Conservation (phyloP, 2,329 filamentous ascomycete species). For the Pestalotiopsis sp. region DNA sequence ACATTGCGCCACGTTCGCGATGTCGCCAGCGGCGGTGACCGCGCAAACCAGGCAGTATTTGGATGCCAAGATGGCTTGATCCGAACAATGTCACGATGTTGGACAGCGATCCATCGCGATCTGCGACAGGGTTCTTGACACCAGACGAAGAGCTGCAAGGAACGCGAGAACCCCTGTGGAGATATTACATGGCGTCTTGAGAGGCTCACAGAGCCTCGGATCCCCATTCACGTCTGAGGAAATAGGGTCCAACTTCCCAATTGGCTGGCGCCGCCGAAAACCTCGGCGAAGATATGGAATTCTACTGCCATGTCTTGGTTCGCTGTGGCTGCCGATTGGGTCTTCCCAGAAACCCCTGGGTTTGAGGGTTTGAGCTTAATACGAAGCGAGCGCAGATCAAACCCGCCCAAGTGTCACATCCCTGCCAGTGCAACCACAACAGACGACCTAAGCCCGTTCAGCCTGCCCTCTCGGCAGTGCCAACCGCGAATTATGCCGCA, state of each 20-base stretch:
- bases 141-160: neutral
- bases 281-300: neutral
- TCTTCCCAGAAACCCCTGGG: neutral
- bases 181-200: neutral
- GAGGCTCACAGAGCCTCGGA: neutral
- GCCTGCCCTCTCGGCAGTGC: neutral
- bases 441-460: neutral
- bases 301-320: neutral
- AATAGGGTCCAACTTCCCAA: neutral
- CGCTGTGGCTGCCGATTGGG: neutral
- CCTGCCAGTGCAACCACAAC: neutral
- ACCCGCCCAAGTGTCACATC: slow-evolving; percentile 1
- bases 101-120: neutral
- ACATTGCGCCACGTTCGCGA: neutral
- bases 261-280: neutral
- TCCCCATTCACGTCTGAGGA: neutral
- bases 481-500: neutral
- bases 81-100: neutral
- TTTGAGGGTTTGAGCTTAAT: neutral
- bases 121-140: neutral
- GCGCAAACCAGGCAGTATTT: neutral
- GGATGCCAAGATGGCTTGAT: neutral
- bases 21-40: neutral
- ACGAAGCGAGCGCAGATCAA: slow-evolving; percentile 5
- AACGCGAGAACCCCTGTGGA: neutral